Percentiles rank a stretch among this genome's conserved stretches.
Conservation (phyloP, 345 rosid species). For the Salix koriyanagi region DNA sequence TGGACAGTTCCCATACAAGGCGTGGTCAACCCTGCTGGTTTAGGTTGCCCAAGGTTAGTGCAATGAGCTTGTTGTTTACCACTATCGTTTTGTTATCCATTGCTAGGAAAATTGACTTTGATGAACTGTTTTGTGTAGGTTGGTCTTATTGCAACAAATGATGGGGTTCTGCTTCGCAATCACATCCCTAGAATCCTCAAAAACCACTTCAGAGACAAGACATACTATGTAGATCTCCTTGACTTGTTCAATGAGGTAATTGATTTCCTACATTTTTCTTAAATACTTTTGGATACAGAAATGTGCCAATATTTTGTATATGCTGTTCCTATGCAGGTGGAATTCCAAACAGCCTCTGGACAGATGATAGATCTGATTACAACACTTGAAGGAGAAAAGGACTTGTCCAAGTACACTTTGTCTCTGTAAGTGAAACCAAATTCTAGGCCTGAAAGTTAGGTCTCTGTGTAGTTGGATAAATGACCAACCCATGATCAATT, state of each 20-base stretch:
- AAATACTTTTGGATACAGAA: not conserved
- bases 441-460: not conserved
- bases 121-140: constrained; percentile 12
- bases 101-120: constrained; percentile 2
- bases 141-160: constrained; percentile 46
- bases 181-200: constrained; percentile 60
- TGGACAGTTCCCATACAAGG: constrained; percentile 39
- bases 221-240: constrained; percentile 57
- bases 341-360: constrained; percentile 46
- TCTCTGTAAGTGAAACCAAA: constrained; percentile 28
- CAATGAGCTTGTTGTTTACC: not conserved
- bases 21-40: constrained; percentile 49
- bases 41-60: constrained; percentile 34
- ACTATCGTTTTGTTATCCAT: not conserved
- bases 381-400: constrained; percentile 43
- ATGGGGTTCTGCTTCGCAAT: constrained; percentile 57
- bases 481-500: not conserved
- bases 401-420: constrained; percentile 32
- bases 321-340: constrained; percentile 27
- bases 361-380: constrained; percentile 48
- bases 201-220: constrained; percentile 48
- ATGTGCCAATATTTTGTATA: not conserved
- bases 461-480: not conserved
- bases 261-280: not conserved
- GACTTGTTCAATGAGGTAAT: constrained; percentile 63